These are phyloP conservation scores for Silene noctiflora DNA, from an alignment of 179 eudicot genomes.

Conservation along the genomic window DNA sequence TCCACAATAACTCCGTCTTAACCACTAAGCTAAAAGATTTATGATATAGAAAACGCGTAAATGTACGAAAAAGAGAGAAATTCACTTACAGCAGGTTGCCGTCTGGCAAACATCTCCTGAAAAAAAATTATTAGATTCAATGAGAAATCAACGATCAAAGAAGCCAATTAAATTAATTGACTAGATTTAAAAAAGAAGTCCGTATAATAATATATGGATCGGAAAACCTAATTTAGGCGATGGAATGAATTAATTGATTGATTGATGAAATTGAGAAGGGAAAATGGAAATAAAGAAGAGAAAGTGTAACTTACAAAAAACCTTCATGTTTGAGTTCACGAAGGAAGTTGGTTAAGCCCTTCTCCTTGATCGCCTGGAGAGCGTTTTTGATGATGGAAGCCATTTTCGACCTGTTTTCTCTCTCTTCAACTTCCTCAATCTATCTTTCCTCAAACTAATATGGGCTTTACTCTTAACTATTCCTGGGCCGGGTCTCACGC, in stretches of 20 bases:
- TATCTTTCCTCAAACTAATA: too few species aligned
- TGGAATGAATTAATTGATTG: not conserved
- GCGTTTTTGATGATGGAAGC: conserved; percentile 61
- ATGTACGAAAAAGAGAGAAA: not conserved
- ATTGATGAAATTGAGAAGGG: not conserved
- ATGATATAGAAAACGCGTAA: not conserved
- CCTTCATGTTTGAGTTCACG: conserved; percentile 78
- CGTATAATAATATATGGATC: not conserved
- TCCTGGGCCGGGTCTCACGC: too few species aligned
- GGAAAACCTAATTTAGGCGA: not conserved
- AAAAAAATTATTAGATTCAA: not conserved
- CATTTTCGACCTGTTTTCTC: conserved; percentile 38
- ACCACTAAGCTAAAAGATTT: not conserved
- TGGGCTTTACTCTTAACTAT: too few species aligned
- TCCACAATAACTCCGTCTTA: too few species aligned
- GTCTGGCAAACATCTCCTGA: conserved; percentile 69
- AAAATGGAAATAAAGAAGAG: not conserved
- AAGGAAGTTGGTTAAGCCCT: conserved; percentile 54
- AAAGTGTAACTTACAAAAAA: conserved; percentile 39
- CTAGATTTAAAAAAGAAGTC: not conserved
- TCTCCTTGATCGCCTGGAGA: conserved; percentile 60
- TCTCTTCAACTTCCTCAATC: not conserved
- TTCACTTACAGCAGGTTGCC: conserved; percentile 84
- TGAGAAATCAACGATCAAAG: not conserved
- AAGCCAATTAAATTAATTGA: not conserved